Evolutionary conservation across 495 filamentous ascomycete species (phyloP).

Genomic region (Tetracladium setigerum): DNA sequence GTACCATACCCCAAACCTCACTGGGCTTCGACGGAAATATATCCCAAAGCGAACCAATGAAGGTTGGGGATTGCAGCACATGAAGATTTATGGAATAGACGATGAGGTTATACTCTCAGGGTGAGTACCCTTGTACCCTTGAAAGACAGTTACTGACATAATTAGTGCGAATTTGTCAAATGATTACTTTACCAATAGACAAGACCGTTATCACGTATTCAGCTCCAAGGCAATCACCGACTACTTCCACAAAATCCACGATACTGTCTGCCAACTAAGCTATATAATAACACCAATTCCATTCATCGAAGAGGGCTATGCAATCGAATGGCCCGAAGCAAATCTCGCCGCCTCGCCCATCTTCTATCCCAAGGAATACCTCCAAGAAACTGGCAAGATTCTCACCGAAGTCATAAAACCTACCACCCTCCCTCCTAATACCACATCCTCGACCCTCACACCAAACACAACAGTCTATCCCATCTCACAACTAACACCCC

Average conservation of each 20-base stretch:
- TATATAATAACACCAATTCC: slow-evolving; percentile 64
- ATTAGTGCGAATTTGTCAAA: slow-evolving; percentile 77
- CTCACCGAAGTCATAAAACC: slow-evolving; percentile 59
- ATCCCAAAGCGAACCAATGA: slow-evolving; percentile 91
- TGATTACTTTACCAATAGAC: slow-evolving; percentile 94
- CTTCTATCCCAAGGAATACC: slow-evolving; percentile 57
- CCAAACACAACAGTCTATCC: slow-evolving; percentile 76
- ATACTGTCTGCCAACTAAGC: slow-evolving; percentile 69
- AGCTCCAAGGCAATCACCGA: slow-evolving; percentile 67
- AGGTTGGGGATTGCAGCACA: slow-evolving; percentile 97
- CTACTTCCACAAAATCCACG: slow-evolving; percentile 73
- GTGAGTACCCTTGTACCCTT: slow-evolving; percentile 28
- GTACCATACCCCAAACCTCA: slow-evolving; percentile 97
- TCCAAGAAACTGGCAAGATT: slow-evolving; percentile 54
- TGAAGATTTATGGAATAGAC: slow-evolving; percentile 97
- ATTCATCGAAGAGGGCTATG: slow-evolving; percentile 52
- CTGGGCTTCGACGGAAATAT: slow-evolving; percentile 71
- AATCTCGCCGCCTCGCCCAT: slow-evolving; percentile 71
- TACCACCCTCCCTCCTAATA: slow-evolving; percentile 22
- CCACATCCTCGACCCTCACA: slow-evolving; percentile 19
- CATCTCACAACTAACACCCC: slow-evolving; percentile 74
- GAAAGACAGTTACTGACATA: neutral
- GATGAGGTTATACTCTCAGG: slow-evolving; percentile 95
- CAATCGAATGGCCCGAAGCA: slow-evolving; percentile 66
- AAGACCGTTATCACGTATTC: slow-evolving; percentile 93